Evolutionary conservation across 306 rosid species (phyloP), one percentile per base, ranked within the genome.

Genomic region (Fragaria iinumae): DNA sequence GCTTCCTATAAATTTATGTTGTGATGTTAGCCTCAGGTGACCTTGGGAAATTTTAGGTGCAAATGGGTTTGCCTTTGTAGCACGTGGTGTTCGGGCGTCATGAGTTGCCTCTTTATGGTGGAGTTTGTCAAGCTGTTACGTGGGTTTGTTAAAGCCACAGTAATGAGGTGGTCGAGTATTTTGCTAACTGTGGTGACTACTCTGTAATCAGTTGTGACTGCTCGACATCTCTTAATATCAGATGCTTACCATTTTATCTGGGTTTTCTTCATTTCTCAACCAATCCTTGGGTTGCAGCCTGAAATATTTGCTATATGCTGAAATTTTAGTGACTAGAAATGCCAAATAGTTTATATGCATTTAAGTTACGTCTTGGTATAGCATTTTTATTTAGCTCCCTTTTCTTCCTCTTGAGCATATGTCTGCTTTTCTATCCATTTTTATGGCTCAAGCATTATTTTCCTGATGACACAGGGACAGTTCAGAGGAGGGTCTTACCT

Each of bases 401-500:
- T 25, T 27, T 74, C 17, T 39, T 44, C 27, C 59, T 11, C 29
- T 45, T 20, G 3, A 12, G 60, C 45, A 74, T 27, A 16, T 62
- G 21, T 47, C 79, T 48, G 41, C 27, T 53, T 69, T 62, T 70
- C n/a, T 45, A 6, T 77, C 8, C 43, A 59, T 79, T 36, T 44
- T 34, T 66, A 16, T 29, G 50, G 71, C 69, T 43, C 38, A 56
- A 45, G 27, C 48, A 39, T 18, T 77, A 55, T 69, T 69, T 32
- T 53, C 59, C 17, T 48, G 82, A 67, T 79, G 76, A 72, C 80
- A 48, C 91, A 96, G 98, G 93, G 96, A 92, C 82, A 87, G 82
- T 72, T 84, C 93, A 43, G 99, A 93, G 59, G 97, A 91, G 81
- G 96, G 99, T 79, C 98, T 96, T 67, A 92, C 97, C 69, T 96